These are phyloP conservation scores for Mortierella sp. DNA, from an alignment of 371 early-diverging fungal genomes.

Conservation along the genomic window DNA sequence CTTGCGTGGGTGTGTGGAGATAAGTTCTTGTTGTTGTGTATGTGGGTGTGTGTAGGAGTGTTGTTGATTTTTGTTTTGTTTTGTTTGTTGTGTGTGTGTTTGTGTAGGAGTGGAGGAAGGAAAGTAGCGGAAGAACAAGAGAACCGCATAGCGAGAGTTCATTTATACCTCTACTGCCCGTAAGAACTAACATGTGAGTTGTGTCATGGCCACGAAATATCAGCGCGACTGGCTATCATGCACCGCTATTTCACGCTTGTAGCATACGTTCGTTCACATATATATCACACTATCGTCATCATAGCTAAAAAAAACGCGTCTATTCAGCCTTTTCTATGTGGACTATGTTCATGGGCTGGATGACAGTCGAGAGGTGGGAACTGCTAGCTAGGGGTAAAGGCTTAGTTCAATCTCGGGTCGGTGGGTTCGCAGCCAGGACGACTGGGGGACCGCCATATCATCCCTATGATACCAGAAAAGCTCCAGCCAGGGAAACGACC, in stretches of 20 bases:
- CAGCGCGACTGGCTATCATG: not conserved
- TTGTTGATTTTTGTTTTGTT: not conserved
- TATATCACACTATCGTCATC: not conserved
- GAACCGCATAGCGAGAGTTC: not conserved
- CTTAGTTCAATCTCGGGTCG: not conserved
- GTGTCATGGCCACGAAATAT: not conserved
- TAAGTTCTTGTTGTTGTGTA: no score
- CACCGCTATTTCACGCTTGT: not conserved
- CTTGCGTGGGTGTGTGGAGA: no score
- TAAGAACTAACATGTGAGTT: not conserved
- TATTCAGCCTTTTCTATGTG: not conserved
- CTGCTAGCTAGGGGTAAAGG: not conserved
- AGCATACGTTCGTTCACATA: not conserved
- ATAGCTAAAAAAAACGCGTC: not conserved
- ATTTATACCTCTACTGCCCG: not conserved
- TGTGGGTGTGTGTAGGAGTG: not conserved
- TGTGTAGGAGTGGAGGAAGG: not conserved
- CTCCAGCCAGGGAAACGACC: not conserved
- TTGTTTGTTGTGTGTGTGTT: not conserved
- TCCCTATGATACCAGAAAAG: not conserved
- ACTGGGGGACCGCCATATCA: not conserved
- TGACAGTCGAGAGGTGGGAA: no score
- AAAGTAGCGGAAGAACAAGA: not conserved
- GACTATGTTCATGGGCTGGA: not conserved
- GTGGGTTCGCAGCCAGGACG: not conserved